Evolutionary conservation across 257 asterid genomes (phyloP).

Genomic region (Penstemon davidsonii): DNA sequence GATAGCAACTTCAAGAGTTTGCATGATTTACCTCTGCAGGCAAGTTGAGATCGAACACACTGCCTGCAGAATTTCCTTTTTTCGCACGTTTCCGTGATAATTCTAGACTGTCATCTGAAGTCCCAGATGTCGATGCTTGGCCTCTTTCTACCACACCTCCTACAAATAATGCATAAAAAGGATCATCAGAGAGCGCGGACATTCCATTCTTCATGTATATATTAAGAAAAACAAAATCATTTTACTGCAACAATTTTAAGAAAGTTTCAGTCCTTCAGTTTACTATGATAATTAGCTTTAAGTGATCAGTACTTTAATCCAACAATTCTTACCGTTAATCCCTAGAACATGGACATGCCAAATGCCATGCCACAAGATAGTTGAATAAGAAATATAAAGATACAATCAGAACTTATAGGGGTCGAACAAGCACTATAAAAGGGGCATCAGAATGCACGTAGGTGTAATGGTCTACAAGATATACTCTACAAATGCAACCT

Average conservation of each 20-base stretch:
- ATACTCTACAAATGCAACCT: constrained; percentile 26
- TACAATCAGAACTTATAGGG: background rate
- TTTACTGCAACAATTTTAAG: background rate
- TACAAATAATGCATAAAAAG: constrained; percentile 27
- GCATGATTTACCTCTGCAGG: constrained; percentile 57
- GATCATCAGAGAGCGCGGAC: constrained; percentile 8
- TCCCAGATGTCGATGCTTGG: constrained; percentile 59
- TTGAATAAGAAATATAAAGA: constrained; percentile 16
- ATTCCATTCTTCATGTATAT: background rate
- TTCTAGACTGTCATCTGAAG: constrained; percentile 40
- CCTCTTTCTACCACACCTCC: constrained; percentile 46
- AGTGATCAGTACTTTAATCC: background rate
- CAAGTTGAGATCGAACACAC: constrained; percentile 67
- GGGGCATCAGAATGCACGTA: constrained; percentile 16
- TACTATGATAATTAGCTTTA: background rate
- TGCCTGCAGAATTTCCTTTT: constrained; percentile 33
- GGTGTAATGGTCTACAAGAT: constrained; percentile 29
- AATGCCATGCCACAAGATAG: constrained; percentile 1
- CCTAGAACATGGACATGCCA: background rate
- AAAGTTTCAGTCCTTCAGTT: too few species aligned
- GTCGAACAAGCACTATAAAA: constrained; percentile 13
- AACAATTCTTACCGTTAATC: background rate
- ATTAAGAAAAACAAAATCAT: background rate
- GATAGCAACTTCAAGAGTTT: constrained; percentile 24
- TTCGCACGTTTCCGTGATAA: constrained; percentile 64